These are phyloP conservation scores for Saccharomyces hybrid DNA, from an alignment of 1,139 yeast species.

Conservation along the genomic window DNA sequence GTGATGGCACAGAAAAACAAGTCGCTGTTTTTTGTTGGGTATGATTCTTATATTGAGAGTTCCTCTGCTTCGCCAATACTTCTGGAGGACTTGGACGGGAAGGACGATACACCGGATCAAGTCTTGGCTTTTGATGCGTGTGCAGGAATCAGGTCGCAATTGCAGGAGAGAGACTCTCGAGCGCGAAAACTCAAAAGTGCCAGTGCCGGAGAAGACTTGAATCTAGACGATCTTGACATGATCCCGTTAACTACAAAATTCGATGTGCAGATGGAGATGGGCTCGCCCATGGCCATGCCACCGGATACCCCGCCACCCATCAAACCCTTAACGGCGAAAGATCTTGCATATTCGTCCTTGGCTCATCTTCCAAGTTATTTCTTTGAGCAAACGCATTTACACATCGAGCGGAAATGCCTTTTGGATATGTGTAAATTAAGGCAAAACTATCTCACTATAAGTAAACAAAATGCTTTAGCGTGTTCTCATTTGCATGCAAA, in stretches of 20 bases:
- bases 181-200: not conserved
- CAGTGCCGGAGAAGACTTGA: not conserved
- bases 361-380: not conserved
- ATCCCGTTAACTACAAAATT: slow-evolving; percentile 7
- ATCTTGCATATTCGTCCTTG: not conserved
- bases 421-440: not conserved
- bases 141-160: not conserved
- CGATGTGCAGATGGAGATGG: slow-evolving; percentile 10
- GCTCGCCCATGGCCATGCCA: slow-evolving; percentile 7
- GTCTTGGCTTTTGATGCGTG: not conserved
- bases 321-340: not conserved
- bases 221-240: slow-evolving; percentile 13
- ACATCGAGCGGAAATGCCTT: not conserved
- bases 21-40: not conserved
- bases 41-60: not conserved
- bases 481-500: not conserved
- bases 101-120: not conserved
- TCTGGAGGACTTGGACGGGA: not conserved
- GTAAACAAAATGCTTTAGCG: not conserved
- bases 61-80: not conserved
- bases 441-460: not conserved
- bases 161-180: not conserved
- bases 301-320: not conserved
- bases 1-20: not conserved
- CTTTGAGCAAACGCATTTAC: not conserved